A percentile compares a stretch with the other conserved stretches of the same genome.
Conservation (phyloP, 2,329 filamentous ascomycete species). For the Talaromyces islandicus region DNA sequence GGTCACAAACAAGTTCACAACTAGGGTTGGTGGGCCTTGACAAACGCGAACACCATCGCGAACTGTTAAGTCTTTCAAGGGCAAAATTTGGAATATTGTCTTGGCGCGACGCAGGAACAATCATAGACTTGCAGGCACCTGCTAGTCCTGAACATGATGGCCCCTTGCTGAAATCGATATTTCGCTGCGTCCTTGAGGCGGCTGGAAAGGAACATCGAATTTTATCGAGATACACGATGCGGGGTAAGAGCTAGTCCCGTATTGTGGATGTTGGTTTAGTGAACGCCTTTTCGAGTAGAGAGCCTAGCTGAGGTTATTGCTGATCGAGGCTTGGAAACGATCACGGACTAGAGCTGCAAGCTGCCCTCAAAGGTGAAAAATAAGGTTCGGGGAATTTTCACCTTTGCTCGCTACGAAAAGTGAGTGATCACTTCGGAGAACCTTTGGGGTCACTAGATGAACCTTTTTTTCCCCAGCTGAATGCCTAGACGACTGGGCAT, state of each 20-base stretch:
- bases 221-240: background rate
- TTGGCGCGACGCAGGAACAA: slow-evolving; percentile 11
- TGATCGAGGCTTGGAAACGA: background rate
- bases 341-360: background rate
- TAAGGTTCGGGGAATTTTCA: background rate
- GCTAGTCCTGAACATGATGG: background rate
- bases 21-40: background rate
- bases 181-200: background rate
- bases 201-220: background rate
- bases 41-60: slow-evolving; percentile 2
- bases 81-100: slow-evolving; percentile 1
- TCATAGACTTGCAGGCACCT: background rate
- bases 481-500: background rate
- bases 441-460: background rate
- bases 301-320: background rate
- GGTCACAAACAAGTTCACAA: background rate
- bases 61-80: background rate
- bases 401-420: background rate
- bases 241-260: slow-evolving; percentile 4
- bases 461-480: background rate
- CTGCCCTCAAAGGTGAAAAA: background rate
- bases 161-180: slow-evolving; percentile 9
- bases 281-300: background rate
- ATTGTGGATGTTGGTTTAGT: background rate
- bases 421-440: slow-evolving; percentile 1